Base-by-base conservation (phyloP, 2,329 filamentous ascomycete genomes). In the Diaporthe nobilis region DNA sequence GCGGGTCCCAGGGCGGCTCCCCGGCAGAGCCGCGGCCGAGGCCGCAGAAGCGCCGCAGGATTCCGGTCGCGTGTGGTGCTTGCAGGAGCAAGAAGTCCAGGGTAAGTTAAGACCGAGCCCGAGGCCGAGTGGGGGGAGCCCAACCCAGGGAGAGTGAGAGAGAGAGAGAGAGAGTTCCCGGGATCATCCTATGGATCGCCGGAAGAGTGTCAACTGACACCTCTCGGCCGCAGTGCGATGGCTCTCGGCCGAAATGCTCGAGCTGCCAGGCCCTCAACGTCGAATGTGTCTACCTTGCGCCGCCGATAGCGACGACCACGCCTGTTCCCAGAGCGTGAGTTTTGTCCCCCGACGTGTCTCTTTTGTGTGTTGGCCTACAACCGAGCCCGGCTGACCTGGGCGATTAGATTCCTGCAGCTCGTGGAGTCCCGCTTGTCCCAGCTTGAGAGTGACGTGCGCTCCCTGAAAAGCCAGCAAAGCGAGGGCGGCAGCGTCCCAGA, bases 31-130 rank as follows among this genome's bases (percentile, higher is more conserved):
- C 70, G 25, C 68, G 31, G 42, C 31, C 68, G 57, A 63, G 75
- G 13, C 75, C 75, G 34, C 73, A 75, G 73, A 77, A 77, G 58
- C 73, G 76, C 10, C 70, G 74, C 49, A 75, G 76, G 37, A 75
- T 77, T 49, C 73, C 76, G 7, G 71, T 76, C 25, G 76, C 76
- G 28, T 77, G 76, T 20, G 73, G 76, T 71, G 74, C 73, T 15
- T 77, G 76, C 71, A 75, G 76, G 51, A 73, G 58, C 65, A 75
- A 73, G 65, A 77, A 77, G 65, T 77, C 76, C 3, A 67, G 76
- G 34, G 76, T 76, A 75, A 70, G 75, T 22, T 9, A 44, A 49
- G 44, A 7, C 44, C 44, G 20, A 44, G 15, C 2, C 42, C 13
- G 42, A 44, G 42, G 1, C 12, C 39, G 39, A 0, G 39, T 42